Evolutionary conservation across 1,284 basidiomycete species (phyloP).

Genomic region (Cronartium quercuum): DNA sequence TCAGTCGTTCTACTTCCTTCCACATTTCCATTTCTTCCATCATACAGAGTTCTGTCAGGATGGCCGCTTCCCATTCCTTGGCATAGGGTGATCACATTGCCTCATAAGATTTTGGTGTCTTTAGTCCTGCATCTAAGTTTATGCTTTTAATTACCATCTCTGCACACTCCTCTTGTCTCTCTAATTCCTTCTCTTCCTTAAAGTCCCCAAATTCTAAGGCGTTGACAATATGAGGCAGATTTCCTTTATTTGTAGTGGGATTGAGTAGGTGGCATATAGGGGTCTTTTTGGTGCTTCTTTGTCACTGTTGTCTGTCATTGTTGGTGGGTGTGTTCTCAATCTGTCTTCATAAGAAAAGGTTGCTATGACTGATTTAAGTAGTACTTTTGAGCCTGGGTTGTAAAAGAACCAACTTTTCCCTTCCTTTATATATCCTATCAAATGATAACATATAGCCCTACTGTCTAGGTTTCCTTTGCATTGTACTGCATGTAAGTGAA

Average conservation of each 20-base stretch:
- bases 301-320: not conserved
- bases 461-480: not conserved
- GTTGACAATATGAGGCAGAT: not conserved
- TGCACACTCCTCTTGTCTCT: not conserved
- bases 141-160: not conserved
- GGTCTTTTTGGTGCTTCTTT: not conserved
- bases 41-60: not conserved
- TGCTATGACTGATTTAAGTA: not conserved
- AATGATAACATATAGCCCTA: not conserved
- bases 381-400: not conserved
- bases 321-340: not conserved
- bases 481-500: not conserved
- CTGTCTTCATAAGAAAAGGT: not conserved
- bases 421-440: not conserved
- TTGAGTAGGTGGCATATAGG: too few species aligned
- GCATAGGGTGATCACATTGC: not conserved
- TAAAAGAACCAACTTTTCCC: not conserved
- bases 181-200: not conserved
- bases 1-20: too few species aligned
- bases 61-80: not conserved
- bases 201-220: not conserved
- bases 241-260: not conserved
- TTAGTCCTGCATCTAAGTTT: not conserved
- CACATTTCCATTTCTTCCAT: not conserved
- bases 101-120: not conserved